Base-by-base conservation (phyloP, 305 asterid genomes). In the Petunia hybrid region DNA sequence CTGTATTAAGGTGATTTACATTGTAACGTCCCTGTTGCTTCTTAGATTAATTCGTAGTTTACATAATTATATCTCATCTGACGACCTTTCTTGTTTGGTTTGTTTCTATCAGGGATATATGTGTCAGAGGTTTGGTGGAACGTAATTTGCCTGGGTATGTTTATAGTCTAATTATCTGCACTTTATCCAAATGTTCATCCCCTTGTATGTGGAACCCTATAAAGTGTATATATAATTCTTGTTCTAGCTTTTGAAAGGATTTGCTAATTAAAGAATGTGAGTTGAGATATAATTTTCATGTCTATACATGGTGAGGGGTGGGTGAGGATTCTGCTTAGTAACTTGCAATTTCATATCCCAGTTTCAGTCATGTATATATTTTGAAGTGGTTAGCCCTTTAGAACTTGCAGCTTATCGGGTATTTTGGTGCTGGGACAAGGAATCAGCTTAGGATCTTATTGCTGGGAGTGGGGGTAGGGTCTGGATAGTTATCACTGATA, bases 121-220 rank as follows among this genome's bases (percentile, higher is more conserved):
- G 98, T 79, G 97, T 92, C 86, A 93, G 84, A 81, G 99, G 98
- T 78, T 88, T 96, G 81, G 99, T 96, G 77, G 97, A 96, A 31
- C 97, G 98, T 46, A 82, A 96, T 84, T 90, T 96, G 89, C 99
- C 99, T 41, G 99, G 99, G 99, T 95, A 91, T 78, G 91, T 87
- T 48, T 2, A 14, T 36, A 36, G 48, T 74, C 78, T 74, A 46
- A 51, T 51, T 53, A 51, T 51, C 46, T 74, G 7, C 77, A 22
- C 45, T 73, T 51, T 16, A 43, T n/a, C 64, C 31, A 53, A 64
- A 45, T 35, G 70, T 76, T 67, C 46, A 1, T 81, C 80, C n/a
- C 56, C 65, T 84, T 83, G 57, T 42, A 53, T 36, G 9, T 64
- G 43, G 45, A 51, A 70, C 38, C 68, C n/a, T 62, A 16, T 7